Evolutionary conservation across 768 basidiomycete genomes (phyloP).

Genomic region (Xerocomellus amylosporus): DNA sequence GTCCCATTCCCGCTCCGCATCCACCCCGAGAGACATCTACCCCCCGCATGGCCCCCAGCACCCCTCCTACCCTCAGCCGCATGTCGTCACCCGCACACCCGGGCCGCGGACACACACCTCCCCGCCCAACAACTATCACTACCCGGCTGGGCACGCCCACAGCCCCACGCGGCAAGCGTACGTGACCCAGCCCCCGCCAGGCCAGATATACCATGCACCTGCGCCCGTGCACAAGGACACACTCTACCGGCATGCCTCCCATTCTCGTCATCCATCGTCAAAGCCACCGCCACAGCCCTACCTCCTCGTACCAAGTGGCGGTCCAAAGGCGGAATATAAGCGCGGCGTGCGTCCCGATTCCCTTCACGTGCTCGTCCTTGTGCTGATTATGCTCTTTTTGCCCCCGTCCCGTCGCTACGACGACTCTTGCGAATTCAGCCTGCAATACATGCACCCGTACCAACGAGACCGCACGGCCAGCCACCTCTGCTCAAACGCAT

Average conservation of each 20-base stretch:
- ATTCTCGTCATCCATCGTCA: conserved; percentile 23
- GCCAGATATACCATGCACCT: conserved; percentile 26
- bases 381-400: conserved; percentile 15
- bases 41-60: conserved; percentile 7
- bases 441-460: conserved; percentile 29
- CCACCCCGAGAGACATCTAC: conserved; percentile 20
- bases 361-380: conserved; percentile 11
- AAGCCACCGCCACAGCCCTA: conserved; percentile 27
- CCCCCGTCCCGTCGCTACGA: not conserved
- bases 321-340: conserved; percentile 32
- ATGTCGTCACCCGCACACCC: conserved; percentile 10
- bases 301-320: conserved; percentile 24
- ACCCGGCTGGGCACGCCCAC: conserved; percentile 10
- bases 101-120: conserved; percentile 18
- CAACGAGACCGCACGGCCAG: conserved; percentile 26
- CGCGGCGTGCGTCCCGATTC: conserved; percentile 27
- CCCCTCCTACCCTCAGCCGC: conserved; percentile 19
- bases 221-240: conserved; percentile 17
- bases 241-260: conserved; percentile 15
- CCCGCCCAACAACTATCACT: conserved; percentile 18
- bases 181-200: conserved; percentile 27
- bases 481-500: conserved; percentile 33
- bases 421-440: conserved; percentile 14
- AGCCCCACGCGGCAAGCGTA: conserved; percentile 19
- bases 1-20: conserved; percentile 25